Conservation (phyloP, 192 early-diverging fungal genomes). For the Dispira parvispora region DNA sequence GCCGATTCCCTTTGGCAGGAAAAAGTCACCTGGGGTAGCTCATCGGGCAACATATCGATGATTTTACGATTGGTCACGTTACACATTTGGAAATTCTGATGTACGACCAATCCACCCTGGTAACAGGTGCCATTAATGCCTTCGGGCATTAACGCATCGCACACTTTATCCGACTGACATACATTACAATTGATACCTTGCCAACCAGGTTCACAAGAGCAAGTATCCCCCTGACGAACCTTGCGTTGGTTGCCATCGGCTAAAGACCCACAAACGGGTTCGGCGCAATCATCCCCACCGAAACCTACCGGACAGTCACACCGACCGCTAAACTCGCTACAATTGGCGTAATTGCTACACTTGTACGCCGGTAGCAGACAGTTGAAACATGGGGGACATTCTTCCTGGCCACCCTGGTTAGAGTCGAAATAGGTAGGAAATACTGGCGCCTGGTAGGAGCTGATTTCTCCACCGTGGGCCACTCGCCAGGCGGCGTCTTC, state of each 20-base stretch:
- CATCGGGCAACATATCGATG: conserved; percentile 31
- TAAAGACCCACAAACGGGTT: conserved; percentile 22
- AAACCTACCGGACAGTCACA: conserved; percentile 64
- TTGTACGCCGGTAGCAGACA: conserved; percentile 56
- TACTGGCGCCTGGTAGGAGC: too few species aligned
- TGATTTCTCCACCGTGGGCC: too few species aligned
- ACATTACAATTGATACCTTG: conserved; percentile 90
- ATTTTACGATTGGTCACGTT: conserved; percentile 48
- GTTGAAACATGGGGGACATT: conserved; percentile 74
- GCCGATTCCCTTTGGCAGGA: conserved; percentile 37
- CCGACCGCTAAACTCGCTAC: conserved; percentile 53
- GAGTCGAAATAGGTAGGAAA: too few species aligned
- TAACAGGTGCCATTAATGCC: conserved; percentile 61
- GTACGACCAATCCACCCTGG: conserved; percentile 47
- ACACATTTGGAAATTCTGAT: conserved; percentile 53
- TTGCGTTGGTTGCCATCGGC: conserved; percentile 20
- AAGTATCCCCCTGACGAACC: conserved; percentile 12
- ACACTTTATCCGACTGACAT: conserved; percentile 42
- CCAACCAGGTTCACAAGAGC: conserved; percentile 71
- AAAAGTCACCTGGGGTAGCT: conserved; percentile 63
- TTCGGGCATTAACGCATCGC: conserved; percentile 46
- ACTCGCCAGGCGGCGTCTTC: too few species aligned
- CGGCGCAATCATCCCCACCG: conserved; percentile 58
- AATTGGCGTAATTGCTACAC: conserved; percentile 58
- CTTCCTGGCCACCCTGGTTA: conserved; percentile 10